phyloP scores from a whole-genome alignment of 768 basidiomycete species.

The Lactarius sp. region DNA sequence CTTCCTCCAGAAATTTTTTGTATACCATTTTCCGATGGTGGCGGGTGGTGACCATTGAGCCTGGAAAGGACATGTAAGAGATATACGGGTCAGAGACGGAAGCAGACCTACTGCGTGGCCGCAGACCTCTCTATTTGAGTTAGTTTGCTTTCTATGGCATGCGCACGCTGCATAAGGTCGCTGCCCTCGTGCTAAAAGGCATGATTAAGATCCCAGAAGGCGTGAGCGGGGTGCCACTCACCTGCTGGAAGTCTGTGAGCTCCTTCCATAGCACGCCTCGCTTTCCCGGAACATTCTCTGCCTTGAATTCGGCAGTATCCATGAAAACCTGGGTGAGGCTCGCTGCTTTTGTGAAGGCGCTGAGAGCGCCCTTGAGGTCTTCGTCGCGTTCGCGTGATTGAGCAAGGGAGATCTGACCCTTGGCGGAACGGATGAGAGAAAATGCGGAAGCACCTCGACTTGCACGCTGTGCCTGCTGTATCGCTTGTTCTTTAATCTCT shows the following conservation, averaged over 20 bases:
- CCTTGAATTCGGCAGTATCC: conserved; percentile 52
- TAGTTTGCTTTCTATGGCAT: conserved; percentile 43
- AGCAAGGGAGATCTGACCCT: conserved; percentile 50
- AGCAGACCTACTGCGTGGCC: conserved; percentile 29
- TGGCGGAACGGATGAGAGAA: conserved; percentile 58
- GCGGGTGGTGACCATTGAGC: conserved; percentile 18
- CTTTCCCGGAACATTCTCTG: conserved; percentile 45
- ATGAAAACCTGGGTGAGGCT: conserved; percentile 53
- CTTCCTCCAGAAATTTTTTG: conserved; percentile 48
- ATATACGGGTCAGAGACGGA: conserved; percentile 5
- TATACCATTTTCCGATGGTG: conserved; percentile 20
- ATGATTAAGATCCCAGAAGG: background rate
- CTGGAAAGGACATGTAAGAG: conserved; percentile 16
- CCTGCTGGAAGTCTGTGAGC: conserved; percentile 60
- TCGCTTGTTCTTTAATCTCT: conserved; percentile 47
- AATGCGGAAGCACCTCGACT: conserved; percentile 56
- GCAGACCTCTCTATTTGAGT: conserved; percentile 41
- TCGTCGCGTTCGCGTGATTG: conserved; percentile 50
- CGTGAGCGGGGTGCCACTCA: conserved; percentile 33
- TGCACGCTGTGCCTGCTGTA: conserved; percentile 44
- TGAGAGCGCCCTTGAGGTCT: conserved; percentile 57
- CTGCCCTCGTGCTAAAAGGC: conserved; percentile 35
- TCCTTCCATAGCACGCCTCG: conserved; percentile 58
- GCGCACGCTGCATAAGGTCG: conserved; percentile 38
- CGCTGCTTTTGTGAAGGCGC: conserved; percentile 57